phyloP scores from a whole-genome alignment of 2,329 filamentous ascomycete genomes.

The Cladosporium cucumerinum region DNA sequence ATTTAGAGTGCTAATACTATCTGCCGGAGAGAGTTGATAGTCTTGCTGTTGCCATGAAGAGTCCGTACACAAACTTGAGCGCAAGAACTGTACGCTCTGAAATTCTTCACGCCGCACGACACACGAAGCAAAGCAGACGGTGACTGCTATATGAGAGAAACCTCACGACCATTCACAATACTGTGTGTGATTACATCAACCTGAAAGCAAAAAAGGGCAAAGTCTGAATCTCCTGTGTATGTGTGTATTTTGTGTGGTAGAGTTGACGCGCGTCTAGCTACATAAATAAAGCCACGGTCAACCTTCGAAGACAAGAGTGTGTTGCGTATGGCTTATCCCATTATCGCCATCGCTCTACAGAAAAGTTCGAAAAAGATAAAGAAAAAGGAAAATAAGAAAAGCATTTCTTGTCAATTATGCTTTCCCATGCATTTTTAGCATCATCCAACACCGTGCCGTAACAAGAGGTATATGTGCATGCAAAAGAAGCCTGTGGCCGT shows the following conservation, averaged over 20 bases:
- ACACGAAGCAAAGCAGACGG: too few species aligned
- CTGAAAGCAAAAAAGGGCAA: neutral
- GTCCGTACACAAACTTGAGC: too few species aligned
- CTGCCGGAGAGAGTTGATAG: too few species aligned
- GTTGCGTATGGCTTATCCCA: neutral
- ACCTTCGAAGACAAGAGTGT: neutral
- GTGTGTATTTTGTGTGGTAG: neutral
- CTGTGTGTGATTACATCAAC: too few species aligned
- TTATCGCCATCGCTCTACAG: neutral
- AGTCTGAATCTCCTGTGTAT: neutral
- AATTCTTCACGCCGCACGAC: too few species aligned
- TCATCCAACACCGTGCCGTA: neutral
- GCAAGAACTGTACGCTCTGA: too few species aligned
- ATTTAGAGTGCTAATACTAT: too few species aligned
- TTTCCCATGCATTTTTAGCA: neutral
- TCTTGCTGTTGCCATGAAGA: too few species aligned
- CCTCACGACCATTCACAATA: too few species aligned
- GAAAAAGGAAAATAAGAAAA: neutral
- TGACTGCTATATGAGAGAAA: too few species aligned
- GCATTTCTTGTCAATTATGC: neutral
- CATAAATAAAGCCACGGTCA: neutral
- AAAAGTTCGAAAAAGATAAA: neutral
- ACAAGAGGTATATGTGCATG: constrained; percentile 7
- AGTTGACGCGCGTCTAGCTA: neutral
- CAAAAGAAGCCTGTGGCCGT: neutral